Evolutionary conservation across 441 rosid genomes (phyloP).

Genomic region (Raphanus hybrid): DNA sequence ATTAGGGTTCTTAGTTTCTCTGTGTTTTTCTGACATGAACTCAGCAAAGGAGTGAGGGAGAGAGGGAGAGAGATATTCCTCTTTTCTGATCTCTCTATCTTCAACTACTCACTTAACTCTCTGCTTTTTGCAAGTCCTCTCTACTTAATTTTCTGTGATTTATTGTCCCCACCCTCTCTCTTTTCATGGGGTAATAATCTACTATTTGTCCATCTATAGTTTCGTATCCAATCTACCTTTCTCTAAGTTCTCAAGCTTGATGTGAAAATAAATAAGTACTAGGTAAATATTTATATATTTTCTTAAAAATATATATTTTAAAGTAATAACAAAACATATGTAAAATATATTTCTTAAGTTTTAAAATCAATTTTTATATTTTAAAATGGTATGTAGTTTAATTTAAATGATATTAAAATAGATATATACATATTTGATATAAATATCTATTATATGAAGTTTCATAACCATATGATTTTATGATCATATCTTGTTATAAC

Average conservation of each 20-base stretch:
- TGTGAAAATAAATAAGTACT: not conserved
- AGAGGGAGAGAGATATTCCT: conserved; percentile 9
- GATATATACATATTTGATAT: too few relatives aligned
- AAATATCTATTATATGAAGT: too few relatives aligned
- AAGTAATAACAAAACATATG: too few relatives aligned
- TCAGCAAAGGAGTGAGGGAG: conserved; percentile 21
- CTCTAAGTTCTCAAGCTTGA: not conserved
- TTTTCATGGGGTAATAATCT: not conserved
- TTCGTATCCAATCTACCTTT: too few relatives aligned
- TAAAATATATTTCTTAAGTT: too few relatives aligned
- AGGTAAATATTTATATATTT: too few relatives aligned
- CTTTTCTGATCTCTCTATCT: conserved; percentile 22
- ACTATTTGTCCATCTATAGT: not conserved
- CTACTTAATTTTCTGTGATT: not conserved
- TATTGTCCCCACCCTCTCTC: not conserved
- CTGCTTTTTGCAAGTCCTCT: conserved; percentile 29
- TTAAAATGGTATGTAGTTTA: too few relatives aligned
- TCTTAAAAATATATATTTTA: too few relatives aligned
- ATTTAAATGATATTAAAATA: too few relatives aligned
- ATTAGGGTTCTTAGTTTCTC: conserved; percentile 22
- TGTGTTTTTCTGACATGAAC: conserved; percentile 33
- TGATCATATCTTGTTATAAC: too few relatives aligned
- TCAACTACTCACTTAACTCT: conserved; percentile 28
- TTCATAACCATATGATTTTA: too few relatives aligned
- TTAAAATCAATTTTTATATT: too few relatives aligned